A percentile compares a stretch with the other conserved stretches of the same genome.
phyloP scores from a whole-genome alignment of 1,284 basidiomycete genomes.

The Moesziomyces parantarcticus region DNA sequence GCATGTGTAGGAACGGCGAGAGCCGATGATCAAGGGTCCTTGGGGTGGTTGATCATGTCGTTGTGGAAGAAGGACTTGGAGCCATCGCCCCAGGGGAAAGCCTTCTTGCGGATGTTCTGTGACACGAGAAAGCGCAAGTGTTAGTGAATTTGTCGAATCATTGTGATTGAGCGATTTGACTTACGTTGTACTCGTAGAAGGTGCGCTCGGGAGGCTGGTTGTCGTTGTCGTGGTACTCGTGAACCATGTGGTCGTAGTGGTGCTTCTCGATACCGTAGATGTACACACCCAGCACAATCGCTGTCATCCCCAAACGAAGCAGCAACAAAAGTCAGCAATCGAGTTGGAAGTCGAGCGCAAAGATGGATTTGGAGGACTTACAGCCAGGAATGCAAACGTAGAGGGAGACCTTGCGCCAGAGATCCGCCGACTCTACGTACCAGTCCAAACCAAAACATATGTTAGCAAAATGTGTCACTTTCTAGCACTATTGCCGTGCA shows the following conservation, averaged over 20 bases:
- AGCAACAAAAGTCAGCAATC: neutral
- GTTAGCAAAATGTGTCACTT: neutral
- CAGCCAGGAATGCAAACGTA: constrained; percentile 61
- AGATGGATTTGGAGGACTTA: constrained; percentile 20
- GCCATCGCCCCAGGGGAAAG: constrained; percentile 62
- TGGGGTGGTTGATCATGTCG: constrained; percentile 57
- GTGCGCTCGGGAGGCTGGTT: constrained; percentile 57
- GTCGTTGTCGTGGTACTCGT: constrained; percentile 62
- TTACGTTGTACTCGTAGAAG: constrained; percentile 62
- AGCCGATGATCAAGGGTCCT: constrained; percentile 16
- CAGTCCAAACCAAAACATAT: neutral
- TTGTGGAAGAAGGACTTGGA: constrained; percentile 61
- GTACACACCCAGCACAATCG: constrained; percentile 60
- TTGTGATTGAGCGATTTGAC: no score
- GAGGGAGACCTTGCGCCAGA: constrained; percentile 62
- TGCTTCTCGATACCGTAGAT: constrained; percentile 64
- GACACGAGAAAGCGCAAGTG: neutral
- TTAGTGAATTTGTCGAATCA: no score
- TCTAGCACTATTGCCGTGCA: neutral
- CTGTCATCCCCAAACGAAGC: constrained; percentile 6
- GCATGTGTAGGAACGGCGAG: neutral
- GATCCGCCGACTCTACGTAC: constrained; percentile 57
- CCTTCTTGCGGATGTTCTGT: constrained; percentile 51
- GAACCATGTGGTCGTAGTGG: constrained; percentile 59
- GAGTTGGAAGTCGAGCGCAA: neutral